phyloP scores from a whole-genome alignment of 176 grass and related monocot genomes.

The Tillandsia leiboldiana region DNA sequence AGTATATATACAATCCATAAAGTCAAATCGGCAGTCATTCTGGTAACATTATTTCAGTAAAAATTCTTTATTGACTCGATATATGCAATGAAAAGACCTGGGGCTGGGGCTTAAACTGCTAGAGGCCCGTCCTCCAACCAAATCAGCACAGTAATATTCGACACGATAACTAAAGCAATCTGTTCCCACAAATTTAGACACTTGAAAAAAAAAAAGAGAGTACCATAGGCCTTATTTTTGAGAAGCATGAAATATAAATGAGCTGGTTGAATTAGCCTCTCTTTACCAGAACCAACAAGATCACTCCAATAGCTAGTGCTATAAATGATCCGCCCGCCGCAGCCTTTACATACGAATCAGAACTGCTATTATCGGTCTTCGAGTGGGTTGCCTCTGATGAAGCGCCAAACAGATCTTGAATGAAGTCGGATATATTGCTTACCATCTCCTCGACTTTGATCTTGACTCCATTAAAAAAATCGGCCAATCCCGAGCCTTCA shows the following conservation, averaged over 20 bases:
- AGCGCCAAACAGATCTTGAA: constrained; percentile 49
- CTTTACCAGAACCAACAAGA: constrained; percentile 69
- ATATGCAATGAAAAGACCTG: too few relatives aligned
- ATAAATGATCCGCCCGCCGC: constrained; percentile 40
- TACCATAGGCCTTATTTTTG: neutral
- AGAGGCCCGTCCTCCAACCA: too few relatives aligned
- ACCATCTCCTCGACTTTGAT: constrained; percentile 35
- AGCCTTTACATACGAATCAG: constrained; percentile 1
- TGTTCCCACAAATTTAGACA: neutral
- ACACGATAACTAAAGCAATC: neutral
- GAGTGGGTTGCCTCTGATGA: neutral
- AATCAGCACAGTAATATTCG: too few relatives aligned
- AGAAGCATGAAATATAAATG: neutral
- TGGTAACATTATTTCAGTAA: too few relatives aligned
- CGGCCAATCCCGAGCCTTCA: constrained; percentile 25
- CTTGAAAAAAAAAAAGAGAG: neutral
- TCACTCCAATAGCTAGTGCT: constrained; percentile 38
- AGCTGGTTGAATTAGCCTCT: constrained; percentile 20
- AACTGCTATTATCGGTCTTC: constrained; percentile 16
- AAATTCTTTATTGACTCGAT: too few relatives aligned
- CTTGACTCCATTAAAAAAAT: constrained; percentile 50
- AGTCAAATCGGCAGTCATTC: too few relatives aligned
- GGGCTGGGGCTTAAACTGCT: too few relatives aligned
- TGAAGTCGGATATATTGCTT: constrained; percentile 37
- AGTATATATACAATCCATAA: too few relatives aligned